Percentiles rank a stretch among this genome's conserved stretches.
These are phyloP conservation scores for Phytophthora meadii DNA, from an alignment of 352 stramenopile genomes.

Conservation along the genomic window DNA sequence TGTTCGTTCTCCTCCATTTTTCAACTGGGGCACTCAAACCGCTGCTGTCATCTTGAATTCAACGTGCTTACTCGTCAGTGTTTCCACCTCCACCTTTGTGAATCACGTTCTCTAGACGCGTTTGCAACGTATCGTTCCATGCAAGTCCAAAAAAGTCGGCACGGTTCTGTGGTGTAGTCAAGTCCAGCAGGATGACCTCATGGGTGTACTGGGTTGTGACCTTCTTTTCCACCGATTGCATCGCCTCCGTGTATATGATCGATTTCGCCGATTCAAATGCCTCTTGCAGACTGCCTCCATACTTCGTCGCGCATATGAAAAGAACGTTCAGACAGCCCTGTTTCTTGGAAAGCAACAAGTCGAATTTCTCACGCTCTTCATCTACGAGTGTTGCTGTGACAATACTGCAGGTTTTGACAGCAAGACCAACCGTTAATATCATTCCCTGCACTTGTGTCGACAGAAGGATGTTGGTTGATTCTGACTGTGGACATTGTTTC, in stretches of 20 bases:
- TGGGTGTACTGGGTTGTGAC: neutral
- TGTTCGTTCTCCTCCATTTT: too few species aligned
- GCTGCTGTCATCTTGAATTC: too few species aligned
- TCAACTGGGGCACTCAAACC: too few species aligned
- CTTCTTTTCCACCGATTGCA: neutral
- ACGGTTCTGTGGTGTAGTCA: neutral
- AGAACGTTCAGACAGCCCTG: neutral
- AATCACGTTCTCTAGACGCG: too few species aligned
- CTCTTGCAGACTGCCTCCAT: neutral
- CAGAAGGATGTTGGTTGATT: neutral
- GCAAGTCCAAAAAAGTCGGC: neutral
- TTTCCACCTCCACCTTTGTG: too few species aligned
- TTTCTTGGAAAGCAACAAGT: neutral
- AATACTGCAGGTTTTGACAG: too few species aligned
- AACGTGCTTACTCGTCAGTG: too few species aligned
- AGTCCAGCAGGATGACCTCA: neutral
- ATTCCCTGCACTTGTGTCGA: too few species aligned
- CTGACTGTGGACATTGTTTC: neutral
- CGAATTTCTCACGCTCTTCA: neutral
- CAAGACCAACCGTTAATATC: too few species aligned
- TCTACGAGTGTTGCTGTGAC: too few species aligned
- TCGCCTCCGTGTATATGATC: neutral
- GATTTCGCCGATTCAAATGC: neutral
- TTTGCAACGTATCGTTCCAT: too few species aligned
- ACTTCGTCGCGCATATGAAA: neutral